Evolutionary conservation across 1,284 basidiomycete species (phyloP), one percentile per base, ranked within the genome.

Genomic region (Meripilus lineatus): DNA sequence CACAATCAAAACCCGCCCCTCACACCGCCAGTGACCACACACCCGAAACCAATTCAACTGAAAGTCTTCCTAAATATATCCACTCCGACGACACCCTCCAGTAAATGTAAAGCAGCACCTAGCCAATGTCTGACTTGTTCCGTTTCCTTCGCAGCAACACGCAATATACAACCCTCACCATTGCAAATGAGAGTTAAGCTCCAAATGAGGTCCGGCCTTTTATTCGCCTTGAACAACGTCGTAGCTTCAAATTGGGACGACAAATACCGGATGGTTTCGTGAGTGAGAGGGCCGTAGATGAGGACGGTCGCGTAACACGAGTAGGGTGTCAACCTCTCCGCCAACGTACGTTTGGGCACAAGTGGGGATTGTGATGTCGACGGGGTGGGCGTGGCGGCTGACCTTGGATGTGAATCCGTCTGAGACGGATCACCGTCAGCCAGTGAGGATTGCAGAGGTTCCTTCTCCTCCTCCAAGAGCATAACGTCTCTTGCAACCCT

Each of bases 231-330:
- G 66, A 82, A 80, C 36, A 93, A 77, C 3, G 76, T 72, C 30
- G 84, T 78, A 13, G 63, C 51, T 35, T 67, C 62, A 52, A 87
- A 89, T 49, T 71, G 63, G 13, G 50, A 59, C 15, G 59, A 59
- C 38, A 93, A 64, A 33, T 64, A 58, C 1, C 57, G 42, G 18
- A 84, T 66, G 3, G 80, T 61, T 2, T 52, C 54, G 35, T 67
- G 58, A 4, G 79, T 68, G 41, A 71, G 64, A 0, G 84, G 79
- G 1, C 91, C 92, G 50, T 74, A 77, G 35, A 95, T 70, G 48
- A 93, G 68, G 4, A 93, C 65, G 42, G 79, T 91, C 14, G 89
- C 92, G 58, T 93, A 94, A 64, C 90, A 93, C 2, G 79, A 77
- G 58, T 92, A 95, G 1, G 89, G 88, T 5, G 68, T 68, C 46